phyloP scores from a whole-genome alignment of 305 asterid species.

The Fraxinus ornus region DNA sequence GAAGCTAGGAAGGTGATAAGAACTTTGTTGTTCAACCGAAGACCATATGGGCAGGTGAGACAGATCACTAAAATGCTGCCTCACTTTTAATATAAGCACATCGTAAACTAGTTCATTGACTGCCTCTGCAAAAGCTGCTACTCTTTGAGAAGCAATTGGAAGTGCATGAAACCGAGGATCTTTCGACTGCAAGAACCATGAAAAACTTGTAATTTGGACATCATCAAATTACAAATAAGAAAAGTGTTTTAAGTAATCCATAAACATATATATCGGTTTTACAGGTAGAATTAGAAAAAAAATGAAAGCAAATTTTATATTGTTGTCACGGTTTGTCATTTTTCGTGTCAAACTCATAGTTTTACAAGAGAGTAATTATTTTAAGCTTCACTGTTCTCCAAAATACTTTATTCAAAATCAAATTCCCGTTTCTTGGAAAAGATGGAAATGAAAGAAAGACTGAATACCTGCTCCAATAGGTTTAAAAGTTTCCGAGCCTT shows the following conservation, averaged over 20 bases:
- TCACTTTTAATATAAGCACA: constrained; percentile 82
- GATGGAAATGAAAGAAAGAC: constrained; percentile 10
- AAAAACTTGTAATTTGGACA: constrained; percentile 20
- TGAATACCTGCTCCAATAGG: constrained; percentile 86
- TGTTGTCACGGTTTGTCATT: background rate
- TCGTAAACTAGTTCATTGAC: constrained; percentile 95
- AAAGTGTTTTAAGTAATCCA: background rate
- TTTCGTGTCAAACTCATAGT: background rate
- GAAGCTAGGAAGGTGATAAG: constrained; percentile 74
- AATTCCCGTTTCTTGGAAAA: constrained; percentile 1
- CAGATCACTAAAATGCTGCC: constrained; percentile 64
- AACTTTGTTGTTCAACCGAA: constrained; percentile 77
- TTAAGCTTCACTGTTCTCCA: background rate
- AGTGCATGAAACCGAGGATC: constrained; percentile 99
- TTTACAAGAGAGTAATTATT: background rate
- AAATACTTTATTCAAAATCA: background rate
- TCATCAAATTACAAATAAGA: background rate
- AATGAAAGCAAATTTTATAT: background rate
- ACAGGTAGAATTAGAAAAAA: background rate
- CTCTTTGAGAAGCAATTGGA: constrained; percentile 86
- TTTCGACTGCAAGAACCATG: constrained; percentile 70
- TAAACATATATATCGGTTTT: background rate
- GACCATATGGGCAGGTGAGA: constrained; percentile 87
- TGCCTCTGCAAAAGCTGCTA: constrained; percentile 82
- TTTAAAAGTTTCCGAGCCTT: constrained; percentile 86